These are phyloP conservation scores for Dendrobium officinale DNA, from an alignment of 106 monocot genomes.

Conservation along the genomic window DNA sequence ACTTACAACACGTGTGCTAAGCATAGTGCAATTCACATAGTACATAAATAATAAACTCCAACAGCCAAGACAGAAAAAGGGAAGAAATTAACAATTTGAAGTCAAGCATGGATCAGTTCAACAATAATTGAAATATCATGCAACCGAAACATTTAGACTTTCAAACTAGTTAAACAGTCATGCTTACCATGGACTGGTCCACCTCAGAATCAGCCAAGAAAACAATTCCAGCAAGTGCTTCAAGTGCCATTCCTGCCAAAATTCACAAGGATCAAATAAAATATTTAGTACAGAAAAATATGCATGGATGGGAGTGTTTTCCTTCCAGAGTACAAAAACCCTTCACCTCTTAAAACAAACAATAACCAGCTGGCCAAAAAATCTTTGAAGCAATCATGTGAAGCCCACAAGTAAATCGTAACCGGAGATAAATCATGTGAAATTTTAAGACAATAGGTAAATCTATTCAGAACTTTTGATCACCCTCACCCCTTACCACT, in stretches of 20 bases:
- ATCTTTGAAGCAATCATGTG: neutral
- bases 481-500: neutral
- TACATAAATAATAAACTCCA: neutral
- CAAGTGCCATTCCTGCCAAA: conserved; percentile 71
- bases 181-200: conserved; percentile 76
- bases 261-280: neutral
- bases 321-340: neutral
- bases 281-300: neutral
- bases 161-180: neutral
- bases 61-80: neutral
- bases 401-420: too few species aligned
- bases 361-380: neutral
- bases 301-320: neutral
- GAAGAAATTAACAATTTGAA: neutral
- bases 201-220: conserved; percentile 58
- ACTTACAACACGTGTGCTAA: neutral
- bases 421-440: neutral
- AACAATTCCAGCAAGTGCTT: conserved; percentile 84
- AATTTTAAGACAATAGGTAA: neutral
- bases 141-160: neutral
- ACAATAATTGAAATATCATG: neutral
- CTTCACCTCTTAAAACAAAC: neutral
- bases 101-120: neutral
- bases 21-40: neutral
- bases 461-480: neutral